Evolutionary conservation across 176 grass and related monocot species (phyloP).

Genomic region (Carex myosuroides): DNA sequence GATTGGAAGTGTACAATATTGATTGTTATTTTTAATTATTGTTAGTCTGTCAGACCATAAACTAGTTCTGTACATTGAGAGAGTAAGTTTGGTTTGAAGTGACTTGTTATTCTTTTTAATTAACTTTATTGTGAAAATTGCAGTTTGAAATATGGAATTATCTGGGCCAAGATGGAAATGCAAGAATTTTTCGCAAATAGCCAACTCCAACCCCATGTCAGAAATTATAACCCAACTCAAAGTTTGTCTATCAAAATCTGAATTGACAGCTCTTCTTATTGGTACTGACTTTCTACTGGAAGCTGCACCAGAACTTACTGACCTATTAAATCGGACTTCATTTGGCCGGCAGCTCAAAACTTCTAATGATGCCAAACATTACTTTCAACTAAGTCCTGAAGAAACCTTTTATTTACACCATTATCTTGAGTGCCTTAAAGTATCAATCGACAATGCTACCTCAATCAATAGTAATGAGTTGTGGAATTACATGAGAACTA

Average conservation of each 20-base stretch:
- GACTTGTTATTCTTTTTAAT: neutral
- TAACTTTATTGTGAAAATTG: neutral
- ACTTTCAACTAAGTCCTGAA: constrained; percentile 38
- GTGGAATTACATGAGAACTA: constrained; percentile 33
- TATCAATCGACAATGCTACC: neutral
- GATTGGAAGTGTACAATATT: neutral
- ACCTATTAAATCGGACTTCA: constrained; percentile 24
- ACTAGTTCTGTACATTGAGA: too few species aligned
- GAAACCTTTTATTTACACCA: constrained; percentile 59
- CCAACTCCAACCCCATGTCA: constrained; percentile 42
- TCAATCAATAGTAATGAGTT: constrained; percentile 15
- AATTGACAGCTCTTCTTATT: neutral
- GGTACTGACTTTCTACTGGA: constrained; percentile 5
- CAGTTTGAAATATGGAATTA: constrained; percentile 4
- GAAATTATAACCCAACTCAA: constrained; percentile 27
- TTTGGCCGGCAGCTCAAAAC: constrained; percentile 30
- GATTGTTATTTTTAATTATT: neutral
- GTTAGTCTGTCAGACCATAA: neutral
- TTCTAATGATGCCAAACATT: neutral
- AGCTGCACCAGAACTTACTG: neutral
- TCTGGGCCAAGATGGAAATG: constrained; percentile 19
- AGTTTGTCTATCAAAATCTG: constrained; percentile 6
- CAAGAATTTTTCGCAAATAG: constrained; percentile 34
- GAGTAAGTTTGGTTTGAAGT: too few species aligned
- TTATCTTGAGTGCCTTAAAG: constrained; percentile 28